Conservation (phyloP, 2,329 filamentous ascomycete species). For the Aspergillus uvarum region DNA sequence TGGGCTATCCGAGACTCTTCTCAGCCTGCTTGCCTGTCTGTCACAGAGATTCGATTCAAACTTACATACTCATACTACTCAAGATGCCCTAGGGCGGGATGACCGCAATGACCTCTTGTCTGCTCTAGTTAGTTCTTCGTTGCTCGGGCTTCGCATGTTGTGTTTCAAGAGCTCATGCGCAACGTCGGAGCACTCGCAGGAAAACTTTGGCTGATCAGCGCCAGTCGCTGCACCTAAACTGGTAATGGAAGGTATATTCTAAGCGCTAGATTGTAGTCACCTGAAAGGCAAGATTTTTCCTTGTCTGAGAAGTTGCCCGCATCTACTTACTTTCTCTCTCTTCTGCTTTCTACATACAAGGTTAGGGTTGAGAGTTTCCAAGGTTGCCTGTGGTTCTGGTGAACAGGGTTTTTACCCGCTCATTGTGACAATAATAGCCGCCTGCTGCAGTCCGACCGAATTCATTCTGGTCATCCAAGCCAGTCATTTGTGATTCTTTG, state of each 20-base stretch:
- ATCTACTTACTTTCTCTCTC: neutral
- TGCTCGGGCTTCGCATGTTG: neutral
- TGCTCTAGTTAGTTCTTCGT: neutral
- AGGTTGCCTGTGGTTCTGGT: neutral
- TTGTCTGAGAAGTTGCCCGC: neutral
- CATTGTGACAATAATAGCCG: neutral
- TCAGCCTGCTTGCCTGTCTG: too few species aligned
- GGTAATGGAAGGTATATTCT: neutral
- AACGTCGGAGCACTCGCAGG: neutral
- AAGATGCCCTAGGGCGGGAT: neutral
- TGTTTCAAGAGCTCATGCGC: neutral
- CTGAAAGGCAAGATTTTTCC: neutral
- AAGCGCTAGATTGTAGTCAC: slow-evolving; percentile 4
- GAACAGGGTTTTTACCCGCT: neutral
- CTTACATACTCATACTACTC: neutral
- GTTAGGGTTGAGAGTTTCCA: neutral
- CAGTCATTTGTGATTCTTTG: neutral
- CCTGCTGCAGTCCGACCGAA: neutral
- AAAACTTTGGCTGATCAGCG: neutral
- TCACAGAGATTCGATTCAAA: neutral
- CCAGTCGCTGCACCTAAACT: neutral
- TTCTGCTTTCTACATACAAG: neutral
- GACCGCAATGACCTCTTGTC: neutral
- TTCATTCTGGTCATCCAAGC: neutral
- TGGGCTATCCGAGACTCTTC: slow-evolving; percentile 3